Base-by-base conservation (phyloP, 148 eudicot species). In the Nepenthes gracilis region DNA sequence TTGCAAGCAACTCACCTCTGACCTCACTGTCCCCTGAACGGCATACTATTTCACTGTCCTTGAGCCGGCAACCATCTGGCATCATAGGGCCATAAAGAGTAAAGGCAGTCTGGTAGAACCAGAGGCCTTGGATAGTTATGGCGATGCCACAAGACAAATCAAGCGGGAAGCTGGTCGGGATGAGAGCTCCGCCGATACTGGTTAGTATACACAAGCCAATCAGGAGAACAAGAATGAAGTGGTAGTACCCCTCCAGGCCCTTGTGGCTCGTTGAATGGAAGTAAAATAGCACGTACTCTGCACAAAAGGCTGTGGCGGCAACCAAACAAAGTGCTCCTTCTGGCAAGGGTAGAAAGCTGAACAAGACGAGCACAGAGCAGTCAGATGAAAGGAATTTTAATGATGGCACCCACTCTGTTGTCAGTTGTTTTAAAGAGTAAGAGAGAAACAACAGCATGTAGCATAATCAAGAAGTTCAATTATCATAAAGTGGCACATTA, bases 21-120 rank as follows among this genome's bases (percentile, higher is more conserved):
- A 77, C 74, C 54, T 74, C 77, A 47, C 66, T 55, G n/a, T 64
- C 83, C 2, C 47, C 33, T 7, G 86, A 78, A 56, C 52, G 78
- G 33, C 97, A 91, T 2, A 68, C 52, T 32, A 91, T 80, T 35
- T 72, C 65, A 62, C 74, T 60, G 51, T 54, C 86, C 40, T 82
- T 73, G 35, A 88, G 82, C 56, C 37, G 61, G 62, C 98, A 88
- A 12, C 96, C 94, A 1, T 66, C 52, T 4, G 98, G 98, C 90
- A 92, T 88, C 88, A 84, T 83, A 15, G 96, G 83, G 6, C 98
- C 96, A 43, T 92, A 88, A 6, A 92, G 86, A 36, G 88, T 84
- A 68, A 88, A 85, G 2, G 96, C 98, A 9, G 88, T 88, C 73
- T 88, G 98, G 70, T 82, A 92, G 77, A 92, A 88, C 98, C 98